phyloP scores from a whole-genome alignment of 192 early-diverging fungal genomes.

The Podila horticola region DNA sequence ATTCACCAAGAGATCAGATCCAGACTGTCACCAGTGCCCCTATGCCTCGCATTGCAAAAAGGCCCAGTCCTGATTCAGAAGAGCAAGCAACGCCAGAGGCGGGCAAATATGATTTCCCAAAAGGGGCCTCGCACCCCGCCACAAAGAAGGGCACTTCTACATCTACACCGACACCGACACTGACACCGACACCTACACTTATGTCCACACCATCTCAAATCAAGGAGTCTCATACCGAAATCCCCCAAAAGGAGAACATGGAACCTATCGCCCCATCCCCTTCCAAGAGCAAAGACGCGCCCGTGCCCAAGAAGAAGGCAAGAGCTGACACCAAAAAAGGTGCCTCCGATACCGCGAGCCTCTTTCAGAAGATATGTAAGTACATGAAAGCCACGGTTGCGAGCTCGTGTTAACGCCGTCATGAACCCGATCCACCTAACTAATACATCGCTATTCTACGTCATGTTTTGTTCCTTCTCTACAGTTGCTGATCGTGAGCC shows the following conservation, averaged over 20 bases:
- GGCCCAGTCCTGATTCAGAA: background rate
- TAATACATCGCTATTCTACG: background rate
- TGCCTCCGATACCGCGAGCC: constrained; percentile 43
- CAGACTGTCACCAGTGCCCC: background rate
- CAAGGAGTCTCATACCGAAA: background rate
- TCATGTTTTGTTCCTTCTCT: background rate
- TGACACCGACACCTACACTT: no score
- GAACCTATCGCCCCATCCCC: background rate
- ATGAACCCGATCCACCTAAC: background rate
- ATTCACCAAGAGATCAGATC: no score
- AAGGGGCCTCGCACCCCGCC: no score
- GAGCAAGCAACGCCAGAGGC: background rate
- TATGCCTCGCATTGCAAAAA: background rate
- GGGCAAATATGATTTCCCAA: no score
- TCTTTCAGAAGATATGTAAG: constrained; percentile 54
- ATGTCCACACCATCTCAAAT: no score
- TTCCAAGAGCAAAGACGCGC: constrained; percentile 21
- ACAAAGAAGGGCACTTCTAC: background rate
- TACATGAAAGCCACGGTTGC: background rate
- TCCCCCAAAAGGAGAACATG: background rate
- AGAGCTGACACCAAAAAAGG: constrained; percentile 28
- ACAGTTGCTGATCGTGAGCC: constrained; percentile 58
- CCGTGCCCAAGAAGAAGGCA: constrained; percentile 37
- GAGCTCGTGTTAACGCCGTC: no score
- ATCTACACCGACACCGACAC: background rate